Evolutionary conservation across 2,329 filamentous ascomycete species (phyloP), one percentile per base, ranked within the genome.

Genomic region (Erysiphe neolycopersici): DNA sequence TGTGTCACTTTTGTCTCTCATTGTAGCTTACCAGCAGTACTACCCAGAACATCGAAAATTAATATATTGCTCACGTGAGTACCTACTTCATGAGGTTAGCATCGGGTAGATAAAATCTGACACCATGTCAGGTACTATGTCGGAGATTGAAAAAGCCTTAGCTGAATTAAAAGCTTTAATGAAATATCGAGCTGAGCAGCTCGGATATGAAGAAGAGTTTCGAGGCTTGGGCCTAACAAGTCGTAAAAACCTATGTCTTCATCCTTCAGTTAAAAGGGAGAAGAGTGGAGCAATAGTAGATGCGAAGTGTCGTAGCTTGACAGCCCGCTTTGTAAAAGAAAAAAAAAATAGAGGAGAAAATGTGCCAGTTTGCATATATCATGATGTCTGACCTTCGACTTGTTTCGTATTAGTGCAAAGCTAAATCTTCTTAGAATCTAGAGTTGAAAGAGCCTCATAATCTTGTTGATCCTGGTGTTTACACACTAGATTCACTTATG

Each of bases 101-200:
- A 5, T 33, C 8, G 12, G 8, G n/a, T 33, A 14, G 10, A 17
- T 29, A 14, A 40, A 16, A n/a, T 36, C 6, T 37, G 18, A 22
- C 18, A 17, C 29, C 4, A 33, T 29, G n/a, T 12, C 41, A 74
- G 71, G 71, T 64, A 98, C 89, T 45, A 98, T 98, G 85, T 98
- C 89, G 33, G 89, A 98, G 63, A 98, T 98, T 55, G 89, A 98
- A 59, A 98, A 98, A 62, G 89, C 91, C 0, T 62, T 98, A 43
- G 81, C 82, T 10, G 89, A 98, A 60, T 60, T 98, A 52, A 84
- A 89, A 58, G 76, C 76, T 19, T 62, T 98, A 43, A 98, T 98
- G 85, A 91, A 91, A 57, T 95, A 93, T 56, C 79, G 89, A 14
- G 66, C 82, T 5, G 71, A 93, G 49, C 74, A 94, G 59, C 69